A percentile compares a stretch with the other conserved stretches of the same genome.
Conservation (phyloP, 176 grass and related monocot species). For the Hordeum vulgare region DNA sequence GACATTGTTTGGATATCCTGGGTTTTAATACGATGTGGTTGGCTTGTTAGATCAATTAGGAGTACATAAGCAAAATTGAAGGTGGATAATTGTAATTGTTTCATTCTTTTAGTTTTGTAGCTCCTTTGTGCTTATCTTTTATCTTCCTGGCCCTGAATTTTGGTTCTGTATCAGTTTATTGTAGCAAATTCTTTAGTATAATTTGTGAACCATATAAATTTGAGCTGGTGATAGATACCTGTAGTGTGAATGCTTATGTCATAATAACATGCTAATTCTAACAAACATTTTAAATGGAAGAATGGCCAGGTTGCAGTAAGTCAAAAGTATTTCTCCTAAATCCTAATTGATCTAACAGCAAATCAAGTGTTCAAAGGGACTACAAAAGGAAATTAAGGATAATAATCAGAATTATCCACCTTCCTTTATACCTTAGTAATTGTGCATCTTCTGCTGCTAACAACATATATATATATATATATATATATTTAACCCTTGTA, state of each 20-base stretch:
- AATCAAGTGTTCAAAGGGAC: not conserved
- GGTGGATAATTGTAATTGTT: not conserved
- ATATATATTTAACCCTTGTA: conserved; percentile 27
- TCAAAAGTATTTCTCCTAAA: not conserved
- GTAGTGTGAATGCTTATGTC: not conserved
- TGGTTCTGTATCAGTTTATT: not conserved
- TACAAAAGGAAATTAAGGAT: not conserved
- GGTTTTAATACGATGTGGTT: not conserved
- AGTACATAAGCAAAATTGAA: not conserved
- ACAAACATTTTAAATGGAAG: not conserved
- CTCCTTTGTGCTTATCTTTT: not conserved
- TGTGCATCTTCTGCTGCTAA: conserved; percentile 23
- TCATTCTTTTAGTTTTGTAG: not conserved
- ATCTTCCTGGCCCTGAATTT: not conserved
- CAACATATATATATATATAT: conserved; percentile 7
- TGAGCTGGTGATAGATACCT: not conserved
- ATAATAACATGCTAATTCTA: not conserved
- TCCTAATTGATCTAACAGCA: not conserved
- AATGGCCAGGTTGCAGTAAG: not conserved
- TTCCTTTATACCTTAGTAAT: not conserved
- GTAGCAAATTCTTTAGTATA: not conserved
- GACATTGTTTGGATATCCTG: not conserved
- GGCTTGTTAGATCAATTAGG: not conserved
- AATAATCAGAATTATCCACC: not conserved
- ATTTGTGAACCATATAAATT: not conserved